Conservation (phyloP, 2,329 filamentous ascomycete genomes). For the Xylaria sp. region DNA sequence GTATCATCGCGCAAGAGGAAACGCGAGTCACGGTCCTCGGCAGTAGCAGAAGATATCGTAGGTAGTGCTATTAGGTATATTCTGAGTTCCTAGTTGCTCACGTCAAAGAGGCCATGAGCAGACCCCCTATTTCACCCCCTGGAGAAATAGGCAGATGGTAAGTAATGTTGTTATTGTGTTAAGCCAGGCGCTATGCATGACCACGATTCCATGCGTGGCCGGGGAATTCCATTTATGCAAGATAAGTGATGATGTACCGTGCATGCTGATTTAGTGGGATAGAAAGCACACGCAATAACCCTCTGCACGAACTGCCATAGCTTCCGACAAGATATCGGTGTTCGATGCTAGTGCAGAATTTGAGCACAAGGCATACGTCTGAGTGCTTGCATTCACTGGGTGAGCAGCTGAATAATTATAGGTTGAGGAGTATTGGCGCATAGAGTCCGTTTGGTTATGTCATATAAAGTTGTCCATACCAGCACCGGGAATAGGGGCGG, state of each 20-base stretch:
- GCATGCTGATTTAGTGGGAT: not conserved
- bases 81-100: not conserved
- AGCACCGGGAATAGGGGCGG: conserved; percentile 31
- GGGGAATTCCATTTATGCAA: conserved; percentile 24
- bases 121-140: not conserved
- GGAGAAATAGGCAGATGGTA: too few relatives aligned
- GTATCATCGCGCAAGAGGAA: conserved; percentile 10
- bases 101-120: not conserved
- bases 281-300: not conserved
- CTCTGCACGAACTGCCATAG: not conserved
- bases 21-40: not conserved
- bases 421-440: not conserved
- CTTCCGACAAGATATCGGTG: not conserved
- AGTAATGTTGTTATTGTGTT: not conserved
- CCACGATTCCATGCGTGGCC: conserved; percentile 16
- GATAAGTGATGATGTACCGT: not conserved
- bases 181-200: conserved; percentile 20
- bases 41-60: not conserved
- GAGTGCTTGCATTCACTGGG: not conserved
- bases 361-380: not conserved
- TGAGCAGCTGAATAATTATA: not conserved
- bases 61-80: not conserved
- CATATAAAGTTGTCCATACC: conserved; percentile 39
- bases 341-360: too few relatives aligned
- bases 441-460: not conserved